phyloP scores from a whole-genome alignment of 2,329 filamentous ascomycete genomes.

The Exserohilum turcica region DNA sequence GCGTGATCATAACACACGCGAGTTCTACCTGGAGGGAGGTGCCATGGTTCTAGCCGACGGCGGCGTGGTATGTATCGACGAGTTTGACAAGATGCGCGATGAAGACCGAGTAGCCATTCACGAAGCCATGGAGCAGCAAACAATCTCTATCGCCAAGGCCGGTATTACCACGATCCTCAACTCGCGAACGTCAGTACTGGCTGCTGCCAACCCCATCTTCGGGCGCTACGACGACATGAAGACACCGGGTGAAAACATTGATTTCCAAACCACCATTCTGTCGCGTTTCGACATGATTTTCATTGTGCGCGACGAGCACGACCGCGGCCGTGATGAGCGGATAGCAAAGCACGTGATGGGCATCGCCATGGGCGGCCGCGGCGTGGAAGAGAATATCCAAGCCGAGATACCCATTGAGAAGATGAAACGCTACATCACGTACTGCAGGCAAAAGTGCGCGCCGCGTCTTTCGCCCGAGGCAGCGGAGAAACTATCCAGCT shows the following conservation, averaged over 20 bases:
- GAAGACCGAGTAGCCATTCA: constrained; percentile 98
- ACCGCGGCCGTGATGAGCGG: constrained; percentile 83
- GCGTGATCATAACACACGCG: constrained; percentile 84
- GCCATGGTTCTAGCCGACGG: constrained; percentile 98
- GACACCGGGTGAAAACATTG: constrained; percentile 96
- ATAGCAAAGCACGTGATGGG: constrained; percentile 98
- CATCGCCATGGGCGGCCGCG: constrained; percentile 90
- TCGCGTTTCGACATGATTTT: constrained; percentile 99
- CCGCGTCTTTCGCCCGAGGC: constrained; percentile 88
- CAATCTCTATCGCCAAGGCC: constrained; percentile 97
- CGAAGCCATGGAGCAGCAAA: constrained; percentile 99
- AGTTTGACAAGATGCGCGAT: constrained; percentile 99
- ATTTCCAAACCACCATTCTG: constrained; percentile 97
- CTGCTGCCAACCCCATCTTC: constrained; percentile 96
- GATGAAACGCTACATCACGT: constrained; percentile 96
- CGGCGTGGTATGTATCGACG: constrained; percentile 96
- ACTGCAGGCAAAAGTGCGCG: constrained; percentile 93
- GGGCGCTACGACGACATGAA: constrained; percentile 98
- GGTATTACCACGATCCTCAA: constrained; percentile 99
- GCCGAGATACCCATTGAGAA: constrained; percentile 93
- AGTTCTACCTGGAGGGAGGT: constrained; percentile 97
- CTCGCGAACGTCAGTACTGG: constrained; percentile 89
- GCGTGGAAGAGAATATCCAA: constrained; percentile 79
- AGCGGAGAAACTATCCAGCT: constrained; percentile 92
- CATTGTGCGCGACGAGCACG: constrained; percentile 95